A percentile compares a stretch with the other conserved stretches of the same genome.
Evolutionary conservation across 768 basidiomycete genomes (phyloP).

Genomic region (Leccinum rimulosum): DNA sequence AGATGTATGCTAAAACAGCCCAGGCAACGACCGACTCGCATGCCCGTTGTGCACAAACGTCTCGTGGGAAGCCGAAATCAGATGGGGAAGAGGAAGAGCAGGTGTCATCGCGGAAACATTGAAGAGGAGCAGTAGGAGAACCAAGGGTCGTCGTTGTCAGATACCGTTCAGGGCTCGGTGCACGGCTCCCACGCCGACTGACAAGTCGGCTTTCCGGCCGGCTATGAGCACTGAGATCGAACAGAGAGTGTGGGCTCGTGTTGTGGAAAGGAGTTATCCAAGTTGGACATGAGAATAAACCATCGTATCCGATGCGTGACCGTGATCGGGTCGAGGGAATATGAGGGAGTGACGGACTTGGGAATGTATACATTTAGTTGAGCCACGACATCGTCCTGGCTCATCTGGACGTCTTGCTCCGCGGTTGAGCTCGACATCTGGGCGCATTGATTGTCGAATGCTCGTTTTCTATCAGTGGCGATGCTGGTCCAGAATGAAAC

Average conservation of each 20-base stretch:
- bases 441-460: background rate
- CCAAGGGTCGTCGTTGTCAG: conserved; percentile 9
- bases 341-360: conserved; percentile 61
- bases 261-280: conserved; percentile 72
- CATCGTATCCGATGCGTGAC: conserved; percentile 80
- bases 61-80: conserved; percentile 33
- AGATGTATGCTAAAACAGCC: conserved; percentile 55
- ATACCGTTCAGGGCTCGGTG: conserved; percentile 56
- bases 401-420: conserved; percentile 24
- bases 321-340: conserved; percentile 69
- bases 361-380: conserved; percentile 63
- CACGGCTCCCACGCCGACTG: conserved; percentile 44
- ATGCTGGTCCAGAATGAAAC: background rate
- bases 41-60: conserved; percentile 52
- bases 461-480: background rate
- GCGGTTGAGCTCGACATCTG: conserved; percentile 3
- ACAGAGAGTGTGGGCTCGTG: conserved; percentile 19
- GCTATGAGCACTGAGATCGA: conserved; percentile 24
- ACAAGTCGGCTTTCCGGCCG: conserved; percentile 23
- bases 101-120: background rate
- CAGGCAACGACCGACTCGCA: conserved; percentile 50
- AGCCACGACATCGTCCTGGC: conserved; percentile 53
- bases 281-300: conserved; percentile 76
- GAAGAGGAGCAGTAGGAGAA: background rate
- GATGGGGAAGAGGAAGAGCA: background rate